Evolutionary conservation across 202 grass and related monocot species (phyloP), one percentile per base, ranked within the genome.

Genomic region (Musa balbisiana): DNA sequence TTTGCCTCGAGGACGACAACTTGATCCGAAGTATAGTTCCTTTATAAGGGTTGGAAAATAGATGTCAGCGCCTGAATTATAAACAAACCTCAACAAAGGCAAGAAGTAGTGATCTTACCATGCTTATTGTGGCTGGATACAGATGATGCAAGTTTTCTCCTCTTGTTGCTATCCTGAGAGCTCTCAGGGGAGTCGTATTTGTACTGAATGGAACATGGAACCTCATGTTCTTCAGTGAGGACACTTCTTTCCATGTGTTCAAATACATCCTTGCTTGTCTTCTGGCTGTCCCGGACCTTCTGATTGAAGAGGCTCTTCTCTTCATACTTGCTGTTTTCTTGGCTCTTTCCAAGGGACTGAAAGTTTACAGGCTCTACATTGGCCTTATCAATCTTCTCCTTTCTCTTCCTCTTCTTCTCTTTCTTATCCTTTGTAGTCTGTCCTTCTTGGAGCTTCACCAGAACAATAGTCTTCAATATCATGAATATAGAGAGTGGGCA

Each of bases 381-480:
- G 50, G 20, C 76, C 13, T 56, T 72, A 53, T 64, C 84, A 69
- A 83, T 17, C 17, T 51, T 9, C 14, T 15, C 12, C 65, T 17
- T 49, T 69, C 3, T 69, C 67, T 69, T 11, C 10, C 67, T 20
- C 27, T 51, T 69, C 2, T 50, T 50, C 10, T 9, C 67, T n/a
- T 29, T 49, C 23, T 2, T n/a, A 33, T 50, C 8, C 4, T 79
- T 72, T 67, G 71, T 80, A 1, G 54, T 14, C 69, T 91, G 87
- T 86, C 91, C 87, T 92, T 98, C 33, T 83, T 84, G 85, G 81
- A 89, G 86, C 84, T 94, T 90, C 88, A 94, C 85, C 90, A 97
- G 86, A 92, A 71, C 80, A 94, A 89, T 86, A 85, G 85, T 98
- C 94, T 93, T 84, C 87, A 91, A 88, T 88, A 80, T 80, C 80